Evolutionary conservation across 2,329 filamentous ascomycete genomes (phyloP).

Genomic region (Colletotrichum shisoi): DNA sequence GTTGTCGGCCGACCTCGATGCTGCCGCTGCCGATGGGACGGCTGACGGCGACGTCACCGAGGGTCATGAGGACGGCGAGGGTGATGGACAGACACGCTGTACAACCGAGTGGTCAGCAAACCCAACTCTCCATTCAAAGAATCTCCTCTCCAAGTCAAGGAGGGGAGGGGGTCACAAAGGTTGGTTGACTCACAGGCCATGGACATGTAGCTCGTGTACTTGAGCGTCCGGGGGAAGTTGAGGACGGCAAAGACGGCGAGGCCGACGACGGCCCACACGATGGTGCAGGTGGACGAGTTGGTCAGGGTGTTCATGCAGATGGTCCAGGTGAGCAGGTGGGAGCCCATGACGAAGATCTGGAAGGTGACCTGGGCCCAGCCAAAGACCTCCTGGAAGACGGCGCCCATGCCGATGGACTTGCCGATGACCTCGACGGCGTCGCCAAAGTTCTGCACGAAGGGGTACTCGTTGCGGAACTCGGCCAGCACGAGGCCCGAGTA

Average conservation of each 20-base stretch:
- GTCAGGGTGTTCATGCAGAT: constrained; percentile 73
- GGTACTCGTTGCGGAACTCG: constrained; percentile 75
- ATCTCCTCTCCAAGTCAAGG: background rate
- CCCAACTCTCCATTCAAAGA: background rate
- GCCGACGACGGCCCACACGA: constrained; percentile 69
- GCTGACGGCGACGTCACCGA: constrained; percentile 66
- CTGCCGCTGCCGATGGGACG: constrained; percentile 49
- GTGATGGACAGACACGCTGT: constrained; percentile 67
- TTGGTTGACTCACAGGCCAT: constrained; percentile 56
- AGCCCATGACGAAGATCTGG: constrained; percentile 72
- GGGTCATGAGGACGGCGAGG: constrained; percentile 68
- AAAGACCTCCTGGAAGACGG: constrained; percentile 65
- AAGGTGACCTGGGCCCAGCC: constrained; percentile 68
- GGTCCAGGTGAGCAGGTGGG: constrained; percentile 72
- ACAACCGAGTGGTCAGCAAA: background rate
- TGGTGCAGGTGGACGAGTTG: constrained; percentile 66
- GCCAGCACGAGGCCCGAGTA: constrained; percentile 64
- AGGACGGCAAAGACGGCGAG: constrained; percentile 65
- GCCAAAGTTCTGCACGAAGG: constrained; percentile 71
- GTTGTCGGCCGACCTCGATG: constrained; percentile 49
- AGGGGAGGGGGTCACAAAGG: background rate
- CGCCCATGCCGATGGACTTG: constrained; percentile 56
- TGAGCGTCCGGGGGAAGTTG: constrained; percentile 68
- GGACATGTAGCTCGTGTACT: constrained; percentile 68
- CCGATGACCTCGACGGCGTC: constrained; percentile 69